These are phyloP conservation scores for Microdochium paspali DNA, from an alignment of 2,329 filamentous ascomycete species.

Conservation along the genomic window DNA sequence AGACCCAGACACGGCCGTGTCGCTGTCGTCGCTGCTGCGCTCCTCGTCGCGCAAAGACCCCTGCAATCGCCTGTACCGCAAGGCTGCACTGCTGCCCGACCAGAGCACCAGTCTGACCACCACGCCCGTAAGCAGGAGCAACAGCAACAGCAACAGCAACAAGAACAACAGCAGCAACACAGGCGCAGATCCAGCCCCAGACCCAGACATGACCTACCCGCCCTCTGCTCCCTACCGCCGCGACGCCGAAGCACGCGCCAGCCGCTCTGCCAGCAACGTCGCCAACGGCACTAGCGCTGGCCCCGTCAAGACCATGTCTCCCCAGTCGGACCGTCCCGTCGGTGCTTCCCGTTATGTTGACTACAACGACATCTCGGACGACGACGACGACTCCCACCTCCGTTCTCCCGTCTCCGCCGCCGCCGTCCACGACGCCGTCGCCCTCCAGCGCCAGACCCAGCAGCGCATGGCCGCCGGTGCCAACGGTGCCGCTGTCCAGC, in stretches of 20 bases:
- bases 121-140: no score
- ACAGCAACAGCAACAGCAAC: background rate
- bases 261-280: background rate
- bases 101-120: no score
- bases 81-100: background rate
- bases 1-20: background rate
- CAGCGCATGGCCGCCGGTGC: background rate
- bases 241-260: background rate
- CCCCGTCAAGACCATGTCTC: background rate
- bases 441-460: background rate
- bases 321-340: background rate
- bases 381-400: background rate
- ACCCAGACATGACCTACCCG: background rate
- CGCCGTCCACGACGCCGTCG: background rate
- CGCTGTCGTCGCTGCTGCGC: slow-evolving; percentile 1
- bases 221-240: background rate
- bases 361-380: slow-evolving; percentile 1
- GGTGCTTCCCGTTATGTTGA: background rate
- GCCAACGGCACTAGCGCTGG: background rate
- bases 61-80: background rate
- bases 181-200: no score
- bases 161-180: background rate
- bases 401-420: background rate
- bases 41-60: background rate
- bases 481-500: background rate